phyloP scores from a whole-genome alignment of 1,139 yeast species.

The Pichia terricola region DNA sequence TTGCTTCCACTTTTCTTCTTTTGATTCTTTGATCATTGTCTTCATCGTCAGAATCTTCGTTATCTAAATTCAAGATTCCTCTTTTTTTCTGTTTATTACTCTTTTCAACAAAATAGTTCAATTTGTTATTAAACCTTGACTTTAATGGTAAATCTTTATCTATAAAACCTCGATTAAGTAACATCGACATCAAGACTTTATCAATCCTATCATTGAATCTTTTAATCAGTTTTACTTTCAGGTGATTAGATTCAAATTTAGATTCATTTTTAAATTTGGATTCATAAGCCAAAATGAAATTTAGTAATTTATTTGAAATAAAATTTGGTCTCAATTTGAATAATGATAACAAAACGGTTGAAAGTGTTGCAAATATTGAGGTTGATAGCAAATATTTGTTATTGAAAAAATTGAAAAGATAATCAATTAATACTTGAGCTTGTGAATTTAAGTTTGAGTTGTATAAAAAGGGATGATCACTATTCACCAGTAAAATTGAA shows the following conservation, averaged over 20 bases:
- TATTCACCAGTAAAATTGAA: slow-evolving; percentile 50
- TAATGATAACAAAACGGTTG: slow-evolving; percentile 42
- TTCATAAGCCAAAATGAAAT: slow-evolving; percentile 27
- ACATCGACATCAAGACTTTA: slow-evolving; percentile 22
- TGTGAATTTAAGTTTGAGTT: slow-evolving; percentile 55
- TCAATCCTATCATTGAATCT: slow-evolving; percentile 40
- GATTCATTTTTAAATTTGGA: slow-evolving; percentile 22
- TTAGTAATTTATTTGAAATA: slow-evolving; percentile 34
- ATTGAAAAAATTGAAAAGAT: slow-evolving; percentile 45
- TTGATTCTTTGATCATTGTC: slow-evolving; percentile 19
- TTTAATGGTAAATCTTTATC: slow-evolving; percentile 27
- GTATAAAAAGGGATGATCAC: slow-evolving; percentile 60
- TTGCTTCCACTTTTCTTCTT: slow-evolving; percentile 8
- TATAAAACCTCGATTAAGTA: slow-evolving; percentile 33
- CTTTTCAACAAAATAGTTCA: slow-evolving; percentile 21
- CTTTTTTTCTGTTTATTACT: slow-evolving; percentile 20
- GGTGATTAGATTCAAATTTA: slow-evolving; percentile 23
- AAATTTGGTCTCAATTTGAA: slow-evolving; percentile 50
- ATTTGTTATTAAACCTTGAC: slow-evolving; percentile 24
- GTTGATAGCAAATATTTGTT: slow-evolving; percentile 46
- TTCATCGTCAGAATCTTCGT: slow-evolving; percentile 16
- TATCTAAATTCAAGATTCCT: slow-evolving; percentile 18
- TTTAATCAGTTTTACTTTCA: slow-evolving; percentile 32
- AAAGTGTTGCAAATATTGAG: slow-evolving; percentile 45
- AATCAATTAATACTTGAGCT: slow-evolving; percentile 59